Conservation (phyloP, 768 basidiomycete genomes). For the Rubroboletus pulcherrimus region DNA sequence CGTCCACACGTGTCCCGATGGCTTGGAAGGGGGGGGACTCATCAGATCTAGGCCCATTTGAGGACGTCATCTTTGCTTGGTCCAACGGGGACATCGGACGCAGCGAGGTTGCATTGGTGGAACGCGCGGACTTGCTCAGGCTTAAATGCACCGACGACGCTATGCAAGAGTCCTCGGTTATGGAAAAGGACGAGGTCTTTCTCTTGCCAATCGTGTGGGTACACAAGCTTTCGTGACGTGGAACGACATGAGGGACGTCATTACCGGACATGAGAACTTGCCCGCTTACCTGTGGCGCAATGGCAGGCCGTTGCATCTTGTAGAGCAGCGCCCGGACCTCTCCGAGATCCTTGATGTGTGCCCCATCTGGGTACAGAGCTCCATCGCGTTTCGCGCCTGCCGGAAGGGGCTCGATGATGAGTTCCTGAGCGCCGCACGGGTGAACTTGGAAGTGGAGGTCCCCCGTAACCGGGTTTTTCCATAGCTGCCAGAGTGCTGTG, state of each 20-base stretch:
- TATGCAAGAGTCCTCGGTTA: constrained; percentile 66
- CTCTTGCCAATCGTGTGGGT: constrained; percentile 83
- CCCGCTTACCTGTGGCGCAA: constrained; percentile 60
- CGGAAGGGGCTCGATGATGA: constrained; percentile 73
- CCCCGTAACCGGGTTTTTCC: constrained; percentile 91
- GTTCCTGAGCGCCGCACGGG: constrained; percentile 66
- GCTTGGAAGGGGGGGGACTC: background rate
- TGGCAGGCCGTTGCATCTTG: constrained; percentile 85
- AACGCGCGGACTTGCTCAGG: constrained; percentile 46
- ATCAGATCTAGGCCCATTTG: constrained; percentile 36
- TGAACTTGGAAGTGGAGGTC: constrained; percentile 87
- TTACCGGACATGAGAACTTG: background rate
- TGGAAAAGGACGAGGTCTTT: constrained; percentile 68
- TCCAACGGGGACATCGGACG: constrained; percentile 46
- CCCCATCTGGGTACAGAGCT: constrained; percentile 82
- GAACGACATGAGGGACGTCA: background rate
- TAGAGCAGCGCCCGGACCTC: constrained; percentile 74
- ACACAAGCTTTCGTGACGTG: constrained; percentile 49
- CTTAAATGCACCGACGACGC: constrained; percentile 63
- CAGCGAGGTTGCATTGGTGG: constrained; percentile 59
- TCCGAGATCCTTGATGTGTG: constrained; percentile 66
- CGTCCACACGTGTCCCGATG: constrained; percentile 2
- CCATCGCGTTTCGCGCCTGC: constrained; percentile 51
- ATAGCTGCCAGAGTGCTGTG: constrained; percentile 44
- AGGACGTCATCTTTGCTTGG: constrained; percentile 44